Percentiles rank a stretch among this genome's conserved stretches.
Conservation (phyloP, 2,329 filamentous ascomycete genomes). For the Plectosphaerella sp. region DNA sequence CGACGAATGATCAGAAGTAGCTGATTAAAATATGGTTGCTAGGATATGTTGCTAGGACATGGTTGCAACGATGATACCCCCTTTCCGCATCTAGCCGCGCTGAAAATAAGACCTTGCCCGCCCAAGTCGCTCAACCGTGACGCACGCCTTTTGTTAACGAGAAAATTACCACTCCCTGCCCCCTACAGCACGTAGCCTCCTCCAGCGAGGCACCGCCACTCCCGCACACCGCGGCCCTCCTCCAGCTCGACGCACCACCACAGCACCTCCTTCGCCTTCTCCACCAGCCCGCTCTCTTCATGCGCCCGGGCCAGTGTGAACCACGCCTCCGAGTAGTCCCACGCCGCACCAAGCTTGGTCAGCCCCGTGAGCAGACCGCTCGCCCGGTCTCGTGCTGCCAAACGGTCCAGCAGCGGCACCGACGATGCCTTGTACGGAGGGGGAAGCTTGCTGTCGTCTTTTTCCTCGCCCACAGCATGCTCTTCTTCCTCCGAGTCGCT, state of each 20-base stretch:
- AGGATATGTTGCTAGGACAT: too few species aligned
- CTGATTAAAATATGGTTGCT: too few species aligned
- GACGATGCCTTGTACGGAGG: constrained; percentile 54
- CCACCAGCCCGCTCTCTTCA: constrained; percentile 77
- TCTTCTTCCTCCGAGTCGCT: constrained; percentile 3
- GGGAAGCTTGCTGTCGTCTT: constrained; percentile 37
- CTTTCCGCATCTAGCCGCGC: too few species aligned
- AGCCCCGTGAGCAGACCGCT: constrained; percentile 77
- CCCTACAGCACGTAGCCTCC: constrained; percentile 59
- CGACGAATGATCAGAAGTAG: too few species aligned
- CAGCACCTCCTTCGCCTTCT: constrained; percentile 86
- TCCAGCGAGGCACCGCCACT: constrained; percentile 68
- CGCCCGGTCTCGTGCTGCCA: constrained; percentile 87
- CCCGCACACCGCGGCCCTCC: constrained; percentile 73
- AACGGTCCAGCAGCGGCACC: constrained; percentile 69
- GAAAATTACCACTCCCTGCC: neutral
- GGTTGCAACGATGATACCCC: too few species aligned
- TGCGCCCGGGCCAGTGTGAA: constrained; percentile 81
- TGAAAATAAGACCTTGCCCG: too few species aligned
- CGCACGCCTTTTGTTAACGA: too few species aligned
- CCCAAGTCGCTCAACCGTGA: too few species aligned
- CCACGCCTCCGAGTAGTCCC: constrained; percentile 94
- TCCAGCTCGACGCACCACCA: constrained; percentile 99
- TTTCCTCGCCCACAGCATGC: constrained; percentile 5
- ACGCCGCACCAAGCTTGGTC: constrained; percentile 80